Percentiles rank a stretch among this genome's conserved stretches.
Conservation (phyloP, 2,329 filamentous ascomycete species). For the Truncatella angustata region DNA sequence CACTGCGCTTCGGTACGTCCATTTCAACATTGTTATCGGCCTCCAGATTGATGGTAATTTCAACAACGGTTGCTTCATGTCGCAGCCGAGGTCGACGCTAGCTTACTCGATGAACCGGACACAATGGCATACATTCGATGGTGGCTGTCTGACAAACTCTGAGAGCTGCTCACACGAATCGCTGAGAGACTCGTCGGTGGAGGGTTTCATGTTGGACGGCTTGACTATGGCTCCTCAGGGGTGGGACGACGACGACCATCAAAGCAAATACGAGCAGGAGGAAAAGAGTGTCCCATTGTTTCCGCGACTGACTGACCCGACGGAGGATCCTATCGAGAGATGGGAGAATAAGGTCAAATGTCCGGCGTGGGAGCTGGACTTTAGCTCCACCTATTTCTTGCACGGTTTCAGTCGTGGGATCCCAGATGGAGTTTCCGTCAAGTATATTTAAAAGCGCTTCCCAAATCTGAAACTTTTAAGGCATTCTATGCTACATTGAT, state of each 20-base stretch:
- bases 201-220: conserved; percentile 23
- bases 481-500: too few relatives aligned
- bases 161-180: neutral
- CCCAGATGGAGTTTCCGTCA: neutral
- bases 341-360: neutral
- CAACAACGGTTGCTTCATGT: conserved; percentile 11
- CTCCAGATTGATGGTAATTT: conserved; percentile 13
- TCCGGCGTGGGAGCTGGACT: conserved; percentile 21
- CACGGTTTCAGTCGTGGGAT: neutral
- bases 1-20: conserved; percentile 16
- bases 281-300: conserved; percentile 11
- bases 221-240: conserved; percentile 22
- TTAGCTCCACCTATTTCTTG: conserved; percentile 19
- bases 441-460: too few relatives aligned
- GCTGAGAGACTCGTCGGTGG: neutral
- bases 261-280: conserved; percentile 11
- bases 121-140: conserved; percentile 20
- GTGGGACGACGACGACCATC: conserved; percentile 16
- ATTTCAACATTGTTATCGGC: conserved; percentile 26
- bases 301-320: neutral
- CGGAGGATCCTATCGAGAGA: neutral
- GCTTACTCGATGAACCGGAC: conserved; percentile 16
- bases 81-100: conserved; percentile 15
- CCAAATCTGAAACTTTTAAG: too few relatives aligned
- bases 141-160: conserved; percentile 18